Evolutionary conservation across 192 early-diverging fungal species (phyloP).

Genomic region (Chytriomyces sp.): DNA sequence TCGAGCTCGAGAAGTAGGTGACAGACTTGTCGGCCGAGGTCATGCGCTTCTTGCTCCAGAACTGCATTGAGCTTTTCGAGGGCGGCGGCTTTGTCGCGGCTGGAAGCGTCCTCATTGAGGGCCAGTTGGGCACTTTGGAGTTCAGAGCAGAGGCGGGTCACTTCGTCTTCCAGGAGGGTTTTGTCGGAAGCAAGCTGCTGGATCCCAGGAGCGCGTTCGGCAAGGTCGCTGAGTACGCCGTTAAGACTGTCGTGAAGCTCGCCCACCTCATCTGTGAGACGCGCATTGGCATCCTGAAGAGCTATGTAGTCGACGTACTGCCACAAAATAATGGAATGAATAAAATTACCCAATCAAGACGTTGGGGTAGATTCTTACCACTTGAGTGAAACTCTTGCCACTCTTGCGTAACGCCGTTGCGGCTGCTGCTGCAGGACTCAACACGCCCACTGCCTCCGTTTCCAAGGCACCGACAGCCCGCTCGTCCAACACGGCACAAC

Average conservation of each 20-base stretch:
- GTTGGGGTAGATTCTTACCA: slow-evolving; percentile 15
- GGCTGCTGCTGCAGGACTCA: slow-evolving; percentile 35
- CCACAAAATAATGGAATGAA: background rate
- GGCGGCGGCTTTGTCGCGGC: too few relatives aligned
- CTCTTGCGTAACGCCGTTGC: slow-evolving; percentile 28
- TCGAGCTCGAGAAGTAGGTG: slow-evolving; percentile 30
- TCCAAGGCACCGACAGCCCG: background rate
- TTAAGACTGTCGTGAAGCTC: slow-evolving; percentile 24
- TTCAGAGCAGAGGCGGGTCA: slow-evolving; percentile 1
- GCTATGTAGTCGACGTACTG: slow-evolving; percentile 30
- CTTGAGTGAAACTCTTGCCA: slow-evolving; percentile 35
- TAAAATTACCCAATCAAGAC: background rate
- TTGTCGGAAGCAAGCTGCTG: slow-evolving; percentile 27
- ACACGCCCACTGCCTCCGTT: background rate
- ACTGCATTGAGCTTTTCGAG: background rate
- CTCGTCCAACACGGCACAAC: slow-evolving; percentile 7
- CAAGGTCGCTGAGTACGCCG: slow-evolving; percentile 24
- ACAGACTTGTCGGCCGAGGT: slow-evolving; percentile 38
- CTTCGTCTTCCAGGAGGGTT: slow-evolving; percentile 21
- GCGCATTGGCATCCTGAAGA: slow-evolving; percentile 22
- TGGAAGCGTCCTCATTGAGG: too few relatives aligned
- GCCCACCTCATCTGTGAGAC: background rate
- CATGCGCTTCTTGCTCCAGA: slow-evolving; percentile 18
- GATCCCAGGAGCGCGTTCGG: slow-evolving; percentile 32
- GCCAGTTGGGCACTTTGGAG: background rate